Evolutionary conservation across 129 eudicot species (phyloP), one percentile per base, ranked within the genome.

Genomic region (Apium graveolens): DNA sequence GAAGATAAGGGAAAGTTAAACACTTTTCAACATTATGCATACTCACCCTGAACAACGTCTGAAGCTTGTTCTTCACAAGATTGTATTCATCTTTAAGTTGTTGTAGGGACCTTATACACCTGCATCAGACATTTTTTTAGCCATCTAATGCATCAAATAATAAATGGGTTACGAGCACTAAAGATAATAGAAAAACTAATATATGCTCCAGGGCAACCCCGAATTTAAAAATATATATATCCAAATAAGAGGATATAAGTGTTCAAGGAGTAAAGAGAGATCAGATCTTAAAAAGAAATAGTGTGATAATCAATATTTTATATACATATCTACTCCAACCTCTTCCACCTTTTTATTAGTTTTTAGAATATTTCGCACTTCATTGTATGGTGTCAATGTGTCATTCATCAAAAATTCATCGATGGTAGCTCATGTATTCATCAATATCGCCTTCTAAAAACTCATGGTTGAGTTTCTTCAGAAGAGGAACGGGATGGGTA

Each of bases 51-150:
- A 74, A 74, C 39, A 74, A 27, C 6, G 57, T 44, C 10, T 74
- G 77, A 74, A 74, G 57, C 39, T 44, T 74, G 77, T 44, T 74
- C 60, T 74, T 74, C 1, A 74, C 77, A 27, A 74, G 77, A 16
- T 44, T 44, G 39, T 74, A 74, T 44, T 74, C 77, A 44, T 74
- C 77, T 74, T 74, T 74, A 24, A 74, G 16, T 11, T 74, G 77
- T 44, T 74, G 57, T 24, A 74, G 60, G 49, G 60, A 44, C 18
- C 24, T 74, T 39, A 74, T 14, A 41, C 77, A 74, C 62, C 77
- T 74, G 60, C 62, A 74, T 0, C 37, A 74, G 49, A 74, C 38
- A 74, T 5, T 38, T 29, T n/a, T 44, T 16, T 37, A 44, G 60
- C 38, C 53, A 72, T 72, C 76, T 42, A 11, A 41, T n/a, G 46